Base-by-base conservation (phyloP, 352 stramenopile species). In the Pseudoperonospora humuli region DNA sequence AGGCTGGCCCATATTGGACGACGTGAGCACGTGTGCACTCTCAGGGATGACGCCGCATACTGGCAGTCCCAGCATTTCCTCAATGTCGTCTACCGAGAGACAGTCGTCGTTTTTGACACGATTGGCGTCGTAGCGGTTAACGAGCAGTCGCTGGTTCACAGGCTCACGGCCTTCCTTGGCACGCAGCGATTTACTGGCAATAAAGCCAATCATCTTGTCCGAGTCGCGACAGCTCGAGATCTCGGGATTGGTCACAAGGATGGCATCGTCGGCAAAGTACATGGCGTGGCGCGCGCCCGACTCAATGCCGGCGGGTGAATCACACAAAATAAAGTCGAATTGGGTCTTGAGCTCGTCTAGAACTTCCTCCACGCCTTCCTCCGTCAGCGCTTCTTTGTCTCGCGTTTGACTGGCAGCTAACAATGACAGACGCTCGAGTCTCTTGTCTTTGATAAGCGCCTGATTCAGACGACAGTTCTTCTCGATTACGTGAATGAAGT, bases 161-260 rank as follows among this genome's bases (percentile, higher is more conserved):
- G 79, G 68, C 24, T 71, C 57, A 28, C 80, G 70, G 21, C 67
- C 65, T 45, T 94, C 71, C 39, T 95, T 77, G 7, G 89, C 84
- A 5, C 85, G 66, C 36, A 93, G 58, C 27, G 81, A 95, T 43
- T 87, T 91, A 65, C 76, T 92, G 39, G 81, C 73, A 45, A 97
- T 95, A 54, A 96, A 97, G 24, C 89, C 89, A 54, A 97, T 95
- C 89, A 97, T 97, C 63, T 97, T 97, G 70, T 97, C 89, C 51
- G 85, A 94, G 67, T 97, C 89, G 11, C 88, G 70, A 60, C 85
- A 96, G 20, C 71, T 91, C 42, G 77, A 94, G 35, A 97, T 88
- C 66, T 96, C 88, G 8, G 88, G 88, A 60, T 97, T 97, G n/a
- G 86, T 96, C 53, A 97, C 88, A 27, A 97, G 75, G 26, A 97